Percentiles rank a stretch among this genome's conserved stretches.
These are phyloP conservation scores for Fusarium euwallaceae DNA, from an alignment of 2,329 filamentous ascomycete genomes.

Conservation along the genomic window DNA sequence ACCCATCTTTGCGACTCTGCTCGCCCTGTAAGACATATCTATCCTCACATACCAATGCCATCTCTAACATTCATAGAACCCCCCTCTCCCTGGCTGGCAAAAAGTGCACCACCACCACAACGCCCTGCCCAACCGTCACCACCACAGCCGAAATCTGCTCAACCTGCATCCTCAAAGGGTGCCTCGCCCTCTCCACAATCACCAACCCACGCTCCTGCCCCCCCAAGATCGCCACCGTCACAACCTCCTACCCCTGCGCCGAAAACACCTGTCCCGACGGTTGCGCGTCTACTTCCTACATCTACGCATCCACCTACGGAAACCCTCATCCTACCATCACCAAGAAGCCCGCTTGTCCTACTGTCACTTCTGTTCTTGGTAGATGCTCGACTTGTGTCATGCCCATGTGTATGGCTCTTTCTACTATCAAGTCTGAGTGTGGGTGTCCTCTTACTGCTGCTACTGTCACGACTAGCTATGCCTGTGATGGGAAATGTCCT, in stretches of 20 bases:
- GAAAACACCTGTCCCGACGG: conserved; percentile 39
- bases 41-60: background rate
- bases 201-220: conserved; percentile 50
- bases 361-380: conserved; percentile 48
- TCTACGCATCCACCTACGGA: conserved; percentile 35
- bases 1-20: conserved; percentile 12
- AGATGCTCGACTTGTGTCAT: conserved; percentile 52
- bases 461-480: conserved; percentile 47
- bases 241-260: conserved; percentile 41
- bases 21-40: conserved; percentile 17
- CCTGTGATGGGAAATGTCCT: conserved; percentile 43
- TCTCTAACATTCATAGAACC: conserved; percentile 23
- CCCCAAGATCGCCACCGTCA: conserved; percentile 45
- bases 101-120: background rate
- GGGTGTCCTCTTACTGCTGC: conserved; percentile 49
- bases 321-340: conserved; percentile 17
- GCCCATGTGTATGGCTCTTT: conserved; percentile 47
- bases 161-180: conserved; percentile 50
- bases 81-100: conserved; percentile 11
- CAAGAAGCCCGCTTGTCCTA: conserved; percentile 47
- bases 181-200: conserved; percentile 50
- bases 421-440: conserved; percentile 50
- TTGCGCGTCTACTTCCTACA: conserved; percentile 42
- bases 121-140: conserved; percentile 52
- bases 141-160: conserved; percentile 49